These are phyloP conservation scores for Mortierella antarctica DNA, from an alignment of 192 early-diverging fungal species.

Conservation along the genomic window DNA sequence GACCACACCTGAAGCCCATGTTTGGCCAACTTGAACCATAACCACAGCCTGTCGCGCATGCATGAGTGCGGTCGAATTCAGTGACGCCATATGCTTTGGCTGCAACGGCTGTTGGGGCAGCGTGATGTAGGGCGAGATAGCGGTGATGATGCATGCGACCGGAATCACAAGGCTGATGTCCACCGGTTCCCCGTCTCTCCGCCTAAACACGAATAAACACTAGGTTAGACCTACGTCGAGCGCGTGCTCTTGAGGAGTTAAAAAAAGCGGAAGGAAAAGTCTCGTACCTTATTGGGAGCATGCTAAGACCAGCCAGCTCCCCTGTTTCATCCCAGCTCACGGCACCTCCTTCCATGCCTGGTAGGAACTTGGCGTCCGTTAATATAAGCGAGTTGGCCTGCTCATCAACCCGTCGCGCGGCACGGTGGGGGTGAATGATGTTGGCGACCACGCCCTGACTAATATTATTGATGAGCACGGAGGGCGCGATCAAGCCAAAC, in stretches of 20 bases:
- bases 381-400: constrained; percentile 36
- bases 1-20: constrained; percentile 53
- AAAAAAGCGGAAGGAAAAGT: neutral
- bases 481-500: constrained; percentile 53
- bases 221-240: neutral
- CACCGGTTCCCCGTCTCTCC: constrained; percentile 55
- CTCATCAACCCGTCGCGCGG: constrained; percentile 32
- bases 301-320: constrained; percentile 43
- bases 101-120: constrained; percentile 21
- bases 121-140: constrained; percentile 33
- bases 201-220: constrained; percentile 16
- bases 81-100: constrained; percentile 28
- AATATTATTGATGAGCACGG: constrained; percentile 53
- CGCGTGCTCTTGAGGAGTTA: neutral
- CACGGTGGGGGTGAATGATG: constrained; percentile 47
- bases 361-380: constrained; percentile 52
- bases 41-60: constrained; percentile 47
- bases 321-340: constrained; percentile 50
- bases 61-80: constrained; percentile 35
- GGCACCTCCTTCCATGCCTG: constrained; percentile 55
- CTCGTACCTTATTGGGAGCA: constrained; percentile 51
- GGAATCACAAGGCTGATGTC: constrained; percentile 54
- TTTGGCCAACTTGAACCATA: constrained; percentile 52
- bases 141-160: constrained; percentile 42
- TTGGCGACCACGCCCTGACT: constrained; percentile 53